These are phyloP conservation scores for Medicago lupulina DNA, from an alignment of 306 rosid genomes.

Conservation along the genomic window DNA sequence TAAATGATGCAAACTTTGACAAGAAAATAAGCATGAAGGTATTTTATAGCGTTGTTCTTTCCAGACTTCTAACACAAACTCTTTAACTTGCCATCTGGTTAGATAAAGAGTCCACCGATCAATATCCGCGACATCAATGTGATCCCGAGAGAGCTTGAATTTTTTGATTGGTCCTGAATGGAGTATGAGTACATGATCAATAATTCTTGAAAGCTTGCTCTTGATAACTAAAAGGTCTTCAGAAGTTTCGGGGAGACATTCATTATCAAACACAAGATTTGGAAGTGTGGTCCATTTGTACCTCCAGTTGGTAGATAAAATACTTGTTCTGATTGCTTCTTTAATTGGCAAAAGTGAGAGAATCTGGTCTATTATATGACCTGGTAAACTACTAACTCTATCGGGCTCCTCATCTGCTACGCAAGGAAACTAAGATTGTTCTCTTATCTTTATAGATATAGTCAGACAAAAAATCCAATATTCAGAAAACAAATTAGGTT, in stretches of 20 bases:
- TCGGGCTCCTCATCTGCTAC: slow-evolving; percentile 54
- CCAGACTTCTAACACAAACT: slow-evolving; percentile 68
- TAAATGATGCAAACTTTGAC: slow-evolving; percentile 56
- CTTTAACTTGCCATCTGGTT: slow-evolving; percentile 53
- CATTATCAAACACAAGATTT: slow-evolving; percentile 62
- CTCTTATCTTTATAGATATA: slow-evolving; percentile 45
- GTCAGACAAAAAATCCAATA: slow-evolving; percentile 21
- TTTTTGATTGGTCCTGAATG: slow-evolving; percentile 56
- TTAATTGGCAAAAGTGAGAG: slow-evolving; percentile 55
- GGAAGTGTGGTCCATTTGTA: slow-evolving; percentile 61
- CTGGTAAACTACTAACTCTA: slow-evolving; percentile 60
- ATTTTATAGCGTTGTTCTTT: slow-evolving; percentile 59
- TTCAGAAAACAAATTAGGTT: slow-evolving; percentile 39
- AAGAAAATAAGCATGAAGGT: slow-evolving; percentile 58
- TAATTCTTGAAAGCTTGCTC: slow-evolving; percentile 54
- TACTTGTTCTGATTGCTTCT: slow-evolving; percentile 66
- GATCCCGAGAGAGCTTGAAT: slow-evolving; percentile 64
- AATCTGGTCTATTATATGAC: slow-evolving; percentile 58
- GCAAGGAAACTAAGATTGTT: slow-evolving; percentile 44
- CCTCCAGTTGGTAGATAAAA: slow-evolving; percentile 75
- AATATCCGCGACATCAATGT: slow-evolving; percentile 51
- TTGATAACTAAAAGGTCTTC: slow-evolving; percentile 43
- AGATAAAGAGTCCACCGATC: slow-evolving; percentile 64
- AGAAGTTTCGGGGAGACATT: slow-evolving; percentile 40
- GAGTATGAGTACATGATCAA: slow-evolving; percentile 76